These are phyloP conservation scores for Ustilago hordei DNA, from an alignment of 1,284 basidiomycete species.

Conservation along the genomic window DNA sequence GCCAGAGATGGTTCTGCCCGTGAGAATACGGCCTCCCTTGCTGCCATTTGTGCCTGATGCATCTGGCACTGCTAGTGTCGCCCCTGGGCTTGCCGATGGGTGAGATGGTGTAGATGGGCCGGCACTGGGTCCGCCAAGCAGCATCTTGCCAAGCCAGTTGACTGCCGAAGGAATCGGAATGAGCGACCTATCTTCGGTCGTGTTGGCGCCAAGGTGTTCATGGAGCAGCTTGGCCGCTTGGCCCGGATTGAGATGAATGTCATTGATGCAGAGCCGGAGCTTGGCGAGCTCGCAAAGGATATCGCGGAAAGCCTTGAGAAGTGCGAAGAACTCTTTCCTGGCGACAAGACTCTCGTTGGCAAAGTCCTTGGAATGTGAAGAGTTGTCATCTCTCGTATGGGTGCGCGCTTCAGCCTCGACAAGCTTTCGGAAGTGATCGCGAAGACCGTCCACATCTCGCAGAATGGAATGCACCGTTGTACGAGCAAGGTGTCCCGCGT, in stretches of 20 bases:
- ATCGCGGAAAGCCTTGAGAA: constrained; percentile 89
- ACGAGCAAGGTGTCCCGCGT: constrained; percentile 87
- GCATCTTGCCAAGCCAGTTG: constrained; percentile 58
- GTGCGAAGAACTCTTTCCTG: constrained; percentile 82
- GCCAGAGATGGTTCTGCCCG: constrained; percentile 38
- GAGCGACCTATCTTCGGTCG: constrained; percentile 45
- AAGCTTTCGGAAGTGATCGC: constrained; percentile 78
- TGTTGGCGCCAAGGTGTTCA: constrained; percentile 60
- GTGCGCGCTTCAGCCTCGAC: constrained; percentile 72
- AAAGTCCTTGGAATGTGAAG: constrained; percentile 71
- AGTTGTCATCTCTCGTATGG: constrained; percentile 28
- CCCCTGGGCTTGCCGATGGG: constrained; percentile 1
- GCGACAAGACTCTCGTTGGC: constrained; percentile 73
- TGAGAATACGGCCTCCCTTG: constrained; percentile 19
- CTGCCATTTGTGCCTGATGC: constrained; percentile 3
- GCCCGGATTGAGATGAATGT: constrained; percentile 87
- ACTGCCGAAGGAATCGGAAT: constrained; percentile 51
- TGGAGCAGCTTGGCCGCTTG: constrained; percentile 71
- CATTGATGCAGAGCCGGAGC: constrained; percentile 85
- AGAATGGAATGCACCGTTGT: constrained; percentile 83
- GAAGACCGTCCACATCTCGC: constrained; percentile 78
- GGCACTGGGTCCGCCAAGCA: constrained; percentile 37
- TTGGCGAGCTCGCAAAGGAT: constrained; percentile 84
- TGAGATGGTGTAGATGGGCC: constrained; percentile 22
- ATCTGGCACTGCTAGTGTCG: constrained; percentile 25